A percentile compares a stretch with the other conserved stretches of the same genome.
phyloP scores from a whole-genome alignment of 192 early-diverging fungal genomes.

The Coemansia sp. region DNA sequence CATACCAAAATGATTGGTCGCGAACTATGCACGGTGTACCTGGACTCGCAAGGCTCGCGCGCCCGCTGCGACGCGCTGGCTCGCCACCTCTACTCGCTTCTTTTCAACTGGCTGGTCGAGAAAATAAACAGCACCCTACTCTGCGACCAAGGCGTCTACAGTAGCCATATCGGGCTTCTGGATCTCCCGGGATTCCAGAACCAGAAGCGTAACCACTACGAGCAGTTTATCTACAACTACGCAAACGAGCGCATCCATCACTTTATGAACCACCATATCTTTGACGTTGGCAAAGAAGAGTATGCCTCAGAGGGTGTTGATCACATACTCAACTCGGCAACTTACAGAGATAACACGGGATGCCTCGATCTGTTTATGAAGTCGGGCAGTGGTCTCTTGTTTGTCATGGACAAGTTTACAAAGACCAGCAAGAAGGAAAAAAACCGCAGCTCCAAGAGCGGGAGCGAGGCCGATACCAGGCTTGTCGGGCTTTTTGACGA shows the following conservation, averaged over 20 bases:
- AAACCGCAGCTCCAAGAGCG: slow-evolving; percentile 30
- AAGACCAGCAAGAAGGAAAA: slow-evolving; percentile 53
- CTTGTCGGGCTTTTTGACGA: slow-evolving; percentile 45
- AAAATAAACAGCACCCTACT: slow-evolving; percentile 76
- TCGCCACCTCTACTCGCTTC: slow-evolving; percentile 75
- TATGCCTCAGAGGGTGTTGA: slow-evolving; percentile 65
- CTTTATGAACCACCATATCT: slow-evolving; percentile 71
- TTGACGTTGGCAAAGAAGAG: slow-evolving; percentile 67
- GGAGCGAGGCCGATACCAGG: slow-evolving; percentile 40
- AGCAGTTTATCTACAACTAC: slow-evolving; percentile 77
- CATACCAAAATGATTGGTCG: slow-evolving; percentile 82
- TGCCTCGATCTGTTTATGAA: slow-evolving; percentile 76
- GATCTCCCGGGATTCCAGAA: slow-evolving; percentile 84
- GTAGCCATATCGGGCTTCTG: slow-evolving; percentile 82
- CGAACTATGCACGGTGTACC: slow-evolving; percentile 79
- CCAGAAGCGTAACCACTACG: slow-evolving; percentile 58
- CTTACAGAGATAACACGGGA: slow-evolving; percentile 67
- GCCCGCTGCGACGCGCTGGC: slow-evolving; percentile 72
- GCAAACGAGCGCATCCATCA: slow-evolving; percentile 86
- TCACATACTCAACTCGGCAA: slow-evolving; percentile 57
- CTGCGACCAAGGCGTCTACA: slow-evolving; percentile 61
- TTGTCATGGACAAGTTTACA: slow-evolving; percentile 70
- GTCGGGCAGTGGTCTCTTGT: slow-evolving; percentile 72
- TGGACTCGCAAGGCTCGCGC: slow-evolving; percentile 72
- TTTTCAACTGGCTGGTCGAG: slow-evolving; percentile 84